These are phyloP conservation scores for Nannochloris sp. DNA, from an alignment of 139 green algal genomes.

Conservation along the genomic window DNA sequence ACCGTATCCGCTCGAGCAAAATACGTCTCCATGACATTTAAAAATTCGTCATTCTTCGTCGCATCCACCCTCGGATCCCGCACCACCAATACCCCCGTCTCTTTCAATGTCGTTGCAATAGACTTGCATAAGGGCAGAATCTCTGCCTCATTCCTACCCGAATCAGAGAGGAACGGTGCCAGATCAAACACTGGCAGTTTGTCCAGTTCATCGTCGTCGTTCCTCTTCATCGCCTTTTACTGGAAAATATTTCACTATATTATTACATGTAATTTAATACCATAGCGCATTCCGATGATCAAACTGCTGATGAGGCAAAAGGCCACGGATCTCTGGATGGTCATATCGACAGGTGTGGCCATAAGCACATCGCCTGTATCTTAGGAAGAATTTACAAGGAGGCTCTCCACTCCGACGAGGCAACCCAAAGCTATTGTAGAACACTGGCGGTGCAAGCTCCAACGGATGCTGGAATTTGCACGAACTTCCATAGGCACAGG, in stretches of 20 bases:
- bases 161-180: slow-evolving; percentile 7
- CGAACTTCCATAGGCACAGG: slow-evolving; percentile 39
- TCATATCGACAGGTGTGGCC: slow-evolving; percentile 34
- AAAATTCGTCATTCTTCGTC: slow-evolving; percentile 58
- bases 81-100: slow-evolving; percentile 50
- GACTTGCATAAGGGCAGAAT: slow-evolving; percentile 22
- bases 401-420: slow-evolving; percentile 28
- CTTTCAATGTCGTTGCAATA: slow-evolving; percentile 33
- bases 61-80: slow-evolving; percentile 57
- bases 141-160: not conserved
- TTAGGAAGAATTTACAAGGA: slow-evolving; percentile 32
- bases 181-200: slow-evolving; percentile 27
- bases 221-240: no score
- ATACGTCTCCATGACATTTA: slow-evolving; percentile 82
- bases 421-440: slow-evolving; percentile 38
- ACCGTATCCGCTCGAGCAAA: slow-evolving; percentile 60
- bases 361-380: slow-evolving; percentile 26
- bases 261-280: no score
- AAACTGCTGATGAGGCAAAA: no score
- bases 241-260: no score
- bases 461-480: slow-evolving; percentile 44
- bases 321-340: slow-evolving; percentile 18
- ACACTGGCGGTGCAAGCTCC: slow-evolving; percentile 20
- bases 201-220: no score
- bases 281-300: no score